phyloP scores from a whole-genome alignment of 177 flowering plant genomes.

The Vitis hybrid region DNA sequence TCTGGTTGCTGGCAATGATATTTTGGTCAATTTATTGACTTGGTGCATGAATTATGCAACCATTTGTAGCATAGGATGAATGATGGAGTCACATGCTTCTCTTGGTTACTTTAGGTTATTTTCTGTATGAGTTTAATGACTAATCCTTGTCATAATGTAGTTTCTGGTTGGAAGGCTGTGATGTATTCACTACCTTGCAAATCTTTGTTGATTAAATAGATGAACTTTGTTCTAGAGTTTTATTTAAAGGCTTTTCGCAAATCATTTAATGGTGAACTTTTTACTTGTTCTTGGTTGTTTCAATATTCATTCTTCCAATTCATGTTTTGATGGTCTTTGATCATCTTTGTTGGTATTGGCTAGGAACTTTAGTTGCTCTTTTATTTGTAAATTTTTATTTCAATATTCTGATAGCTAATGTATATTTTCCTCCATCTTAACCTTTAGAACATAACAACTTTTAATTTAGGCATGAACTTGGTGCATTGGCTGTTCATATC shows the following conservation, averaged over 20 bases:
- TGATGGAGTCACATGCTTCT: neutral
- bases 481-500: neutral
- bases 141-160: neutral
- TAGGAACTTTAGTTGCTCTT: too few relatives aligned
- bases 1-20: neutral
- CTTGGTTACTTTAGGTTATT: neutral
- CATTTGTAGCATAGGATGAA: neutral
- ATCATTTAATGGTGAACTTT: too few relatives aligned
- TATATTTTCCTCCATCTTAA: too few relatives aligned
- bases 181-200: neutral
- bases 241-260: too few relatives aligned
- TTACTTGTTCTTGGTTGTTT: neutral
- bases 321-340: too few relatives aligned
- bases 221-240: too few relatives aligned
- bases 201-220: neutral
- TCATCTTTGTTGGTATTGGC: too few relatives aligned
- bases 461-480: neutral
- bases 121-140: neutral
- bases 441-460: neutral
- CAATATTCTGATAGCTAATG: too few relatives aligned
- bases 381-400: too few relatives aligned
- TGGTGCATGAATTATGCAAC: neutral
- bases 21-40: neutral
- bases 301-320: neutral
- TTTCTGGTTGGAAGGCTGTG: neutral